These are phyloP conservation scores for Geosmithia flava DNA, from an alignment of 2,329 filamentous ascomycete species.

Conservation along the genomic window DNA sequence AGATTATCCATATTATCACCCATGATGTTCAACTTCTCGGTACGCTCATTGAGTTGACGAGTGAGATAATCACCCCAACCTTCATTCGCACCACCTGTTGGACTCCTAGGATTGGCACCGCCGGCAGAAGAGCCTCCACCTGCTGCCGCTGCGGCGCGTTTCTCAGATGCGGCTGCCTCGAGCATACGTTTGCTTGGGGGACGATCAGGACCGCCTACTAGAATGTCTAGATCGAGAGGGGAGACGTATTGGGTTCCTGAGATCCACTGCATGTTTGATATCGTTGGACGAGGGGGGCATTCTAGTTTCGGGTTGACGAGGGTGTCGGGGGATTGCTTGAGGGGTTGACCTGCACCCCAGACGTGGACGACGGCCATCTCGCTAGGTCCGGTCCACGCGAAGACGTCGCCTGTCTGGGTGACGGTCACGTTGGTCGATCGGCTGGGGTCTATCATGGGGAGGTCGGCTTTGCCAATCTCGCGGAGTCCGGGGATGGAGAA, in stretches of 20 bases:
- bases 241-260: constrained; percentile 87
- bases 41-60: constrained; percentile 78
- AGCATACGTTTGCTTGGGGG: constrained; percentile 84
- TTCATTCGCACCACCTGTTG: too few species aligned
- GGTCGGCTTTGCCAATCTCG: constrained; percentile 59
- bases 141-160: constrained; percentile 39
- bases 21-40: constrained; percentile 73
- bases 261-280: constrained; percentile 94
- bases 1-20: constrained; percentile 76
- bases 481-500: constrained; percentile 82
- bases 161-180: constrained; percentile 64
- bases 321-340: constrained; percentile 54
- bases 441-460: constrained; percentile 61
- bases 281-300: constrained; percentile 75
- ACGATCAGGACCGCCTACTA: constrained; percentile 81
- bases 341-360: constrained; percentile 61
- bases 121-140: constrained; percentile 6
- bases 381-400: constrained; percentile 81
- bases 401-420: constrained; percentile 65
- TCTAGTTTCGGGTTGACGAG: constrained; percentile 66
- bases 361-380: constrained; percentile 75
- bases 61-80: constrained; percentile 71
- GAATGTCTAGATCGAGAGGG: constrained; percentile 72
- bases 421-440: constrained; percentile 61
- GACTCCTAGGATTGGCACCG: constrained; percentile 6